Evolutionary conservation across 805 yeast genomes (phyloP).

Genomic region (Candida silvatica): DNA sequence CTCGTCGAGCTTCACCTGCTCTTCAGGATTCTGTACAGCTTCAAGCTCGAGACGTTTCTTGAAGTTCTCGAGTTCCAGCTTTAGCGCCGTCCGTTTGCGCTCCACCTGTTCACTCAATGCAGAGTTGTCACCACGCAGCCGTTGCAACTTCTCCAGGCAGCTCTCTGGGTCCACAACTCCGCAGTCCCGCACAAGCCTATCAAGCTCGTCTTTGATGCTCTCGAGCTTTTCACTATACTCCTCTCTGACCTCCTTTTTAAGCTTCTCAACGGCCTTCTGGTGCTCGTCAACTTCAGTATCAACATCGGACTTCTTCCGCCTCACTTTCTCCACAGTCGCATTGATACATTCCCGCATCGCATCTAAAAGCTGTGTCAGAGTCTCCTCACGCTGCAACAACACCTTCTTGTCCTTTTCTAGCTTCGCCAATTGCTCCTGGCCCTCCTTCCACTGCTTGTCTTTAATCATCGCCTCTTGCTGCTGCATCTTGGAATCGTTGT

Average conservation of each 20-base stretch:
- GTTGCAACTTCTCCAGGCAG: too few relatives aligned
- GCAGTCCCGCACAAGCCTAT: too few relatives aligned
- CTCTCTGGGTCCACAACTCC: too few relatives aligned
- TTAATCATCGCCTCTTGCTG: neutral
- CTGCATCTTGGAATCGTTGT: neutral
- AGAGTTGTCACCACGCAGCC: too few relatives aligned
- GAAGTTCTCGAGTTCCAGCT: too few relatives aligned
- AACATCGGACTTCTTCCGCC: constrained; percentile 10
- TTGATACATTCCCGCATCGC: constrained; percentile 10
- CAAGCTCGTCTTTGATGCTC: too few relatives aligned
- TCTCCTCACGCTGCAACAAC: neutral
- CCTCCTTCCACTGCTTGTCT: neutral
- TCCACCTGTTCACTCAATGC: too few relatives aligned
- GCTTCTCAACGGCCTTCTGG: constrained; percentile 18
- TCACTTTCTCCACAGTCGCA: constrained; percentile 12
- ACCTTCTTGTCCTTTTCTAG: neutral
- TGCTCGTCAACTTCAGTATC: constrained; percentile 20
- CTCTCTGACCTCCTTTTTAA: constrained; percentile 24
- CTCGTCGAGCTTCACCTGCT: too few relatives aligned
- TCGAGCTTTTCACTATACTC: constrained; percentile 11
- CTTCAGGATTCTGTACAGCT: too few relatives aligned
- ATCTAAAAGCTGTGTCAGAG: constrained; percentile 5
- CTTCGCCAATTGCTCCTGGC: neutral
- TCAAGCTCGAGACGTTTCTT: too few relatives aligned
- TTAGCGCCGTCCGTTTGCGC: constrained; percentile 4